Percentiles rank a stretch among this genome's conserved stretches.
Evolutionary conservation across 768 basidiomycete genomes (phyloP).

Genomic region (Mycena pura): DNA sequence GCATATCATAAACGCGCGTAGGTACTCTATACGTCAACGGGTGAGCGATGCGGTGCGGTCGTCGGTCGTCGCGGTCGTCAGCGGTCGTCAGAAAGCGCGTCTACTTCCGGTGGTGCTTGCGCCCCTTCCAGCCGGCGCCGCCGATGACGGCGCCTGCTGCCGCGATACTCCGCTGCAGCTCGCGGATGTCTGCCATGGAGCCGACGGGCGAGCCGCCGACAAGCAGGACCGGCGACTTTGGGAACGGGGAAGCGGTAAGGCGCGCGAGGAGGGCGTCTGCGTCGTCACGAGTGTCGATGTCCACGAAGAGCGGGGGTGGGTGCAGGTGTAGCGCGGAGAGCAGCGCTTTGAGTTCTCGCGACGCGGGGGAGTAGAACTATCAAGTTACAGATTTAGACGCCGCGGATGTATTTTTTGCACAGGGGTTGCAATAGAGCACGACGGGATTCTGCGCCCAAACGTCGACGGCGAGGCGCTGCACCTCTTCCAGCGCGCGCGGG

Average conservation of each 20-base stretch:
- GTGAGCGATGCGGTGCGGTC: constrained; percentile 18
- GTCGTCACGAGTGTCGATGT: constrained; percentile 78
- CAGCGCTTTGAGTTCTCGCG: constrained; percentile 70
- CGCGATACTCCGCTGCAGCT: constrained; percentile 53
- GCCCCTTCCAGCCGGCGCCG: constrained; percentile 59
- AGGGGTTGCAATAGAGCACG: constrained; percentile 68
- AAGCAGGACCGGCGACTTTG: constrained; percentile 73
- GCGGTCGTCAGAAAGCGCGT: constrained; percentile 10
- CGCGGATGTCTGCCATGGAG: constrained; percentile 57
- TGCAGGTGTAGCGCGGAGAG: constrained; percentile 61
- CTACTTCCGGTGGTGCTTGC: constrained; percentile 55
- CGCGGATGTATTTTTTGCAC: constrained; percentile 1
- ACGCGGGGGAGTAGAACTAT: constrained; percentile 67
- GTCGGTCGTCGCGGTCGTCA: too few species aligned
- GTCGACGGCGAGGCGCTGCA: constrained; percentile 62
- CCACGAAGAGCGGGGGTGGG: constrained; percentile 71
- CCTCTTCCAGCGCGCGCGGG: constrained; percentile 64
- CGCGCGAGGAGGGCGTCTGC: constrained; percentile 66
- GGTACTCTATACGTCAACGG: not conserved
- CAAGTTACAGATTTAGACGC: too few species aligned
- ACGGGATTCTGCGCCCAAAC: constrained; percentile 80
- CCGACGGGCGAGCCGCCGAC: constrained; percentile 69
- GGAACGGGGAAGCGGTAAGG: constrained; percentile 61
- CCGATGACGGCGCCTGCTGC: constrained; percentile 66
- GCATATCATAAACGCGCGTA: too few species aligned